Evolutionary conservation across 2,329 filamentous ascomycete genomes (phyloP).

Genomic region (Aspergillus novoparasiticus): DNA sequence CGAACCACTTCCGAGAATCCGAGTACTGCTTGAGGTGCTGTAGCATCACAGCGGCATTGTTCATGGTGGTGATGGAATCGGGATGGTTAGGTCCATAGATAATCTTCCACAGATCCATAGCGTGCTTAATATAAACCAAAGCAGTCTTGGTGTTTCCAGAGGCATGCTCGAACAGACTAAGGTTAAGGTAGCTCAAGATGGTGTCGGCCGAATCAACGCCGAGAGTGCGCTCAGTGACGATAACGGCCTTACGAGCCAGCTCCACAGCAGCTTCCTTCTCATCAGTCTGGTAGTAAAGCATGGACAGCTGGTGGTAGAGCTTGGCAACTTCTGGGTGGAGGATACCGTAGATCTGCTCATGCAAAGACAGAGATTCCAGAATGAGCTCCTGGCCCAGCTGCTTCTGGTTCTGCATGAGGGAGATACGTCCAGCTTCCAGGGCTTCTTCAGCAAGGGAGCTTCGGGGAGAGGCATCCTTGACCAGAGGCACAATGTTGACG

Average conservation of each 20-base stretch:
- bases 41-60: constrained; percentile 98
- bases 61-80: constrained; percentile 97
- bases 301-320: constrained; percentile 91
- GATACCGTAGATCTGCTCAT: constrained; percentile 98
- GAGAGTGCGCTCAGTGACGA: constrained; percentile 91
- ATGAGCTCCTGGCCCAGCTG: constrained; percentile 95
- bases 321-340: constrained; percentile 94
- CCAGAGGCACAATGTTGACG: constrained; percentile 86
- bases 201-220: constrained; percentile 94
- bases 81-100: constrained; percentile 93
- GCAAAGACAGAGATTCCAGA: constrained; percentile 90
- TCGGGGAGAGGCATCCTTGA: constrained; percentile 92
- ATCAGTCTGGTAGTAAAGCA: constrained; percentile 96
- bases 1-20: constrained; percentile 95
- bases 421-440: constrained; percentile 91
- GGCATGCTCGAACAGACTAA: constrained; percentile 91
- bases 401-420: constrained; percentile 91
- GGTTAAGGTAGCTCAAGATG: constrained; percentile 91
- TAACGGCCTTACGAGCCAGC: constrained; percentile 92
- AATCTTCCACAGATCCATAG: constrained; percentile 92
- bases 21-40: constrained; percentile 93
- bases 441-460: constrained; percentile 93
- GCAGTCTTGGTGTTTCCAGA: constrained; percentile 86
- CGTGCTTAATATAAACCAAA: constrained; percentile 87
- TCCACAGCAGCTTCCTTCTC: constrained; percentile 96